Conservation (phyloP, 371 early-diverging fungal species). For the Blakeslea trispora region DNA sequence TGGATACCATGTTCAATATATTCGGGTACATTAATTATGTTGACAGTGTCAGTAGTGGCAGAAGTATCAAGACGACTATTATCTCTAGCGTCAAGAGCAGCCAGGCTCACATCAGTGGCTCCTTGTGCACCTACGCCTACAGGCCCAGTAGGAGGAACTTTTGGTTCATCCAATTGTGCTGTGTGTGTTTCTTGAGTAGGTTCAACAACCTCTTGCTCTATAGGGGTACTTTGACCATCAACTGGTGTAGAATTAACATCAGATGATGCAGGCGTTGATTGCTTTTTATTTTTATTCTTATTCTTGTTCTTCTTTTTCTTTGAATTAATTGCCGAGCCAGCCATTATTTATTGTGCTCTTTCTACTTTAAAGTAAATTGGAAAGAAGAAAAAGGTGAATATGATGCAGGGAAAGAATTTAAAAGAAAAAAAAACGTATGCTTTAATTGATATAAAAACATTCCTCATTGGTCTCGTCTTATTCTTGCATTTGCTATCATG, state of each 20-base stretch:
- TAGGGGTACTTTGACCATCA: not conserved
- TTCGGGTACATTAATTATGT: conserved; percentile 4
- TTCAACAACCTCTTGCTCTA: not conserved
- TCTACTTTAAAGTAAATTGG: not conserved
- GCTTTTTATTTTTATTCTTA: conserved; percentile 18
- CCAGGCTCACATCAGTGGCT: not conserved
- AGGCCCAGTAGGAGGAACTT: not conserved
- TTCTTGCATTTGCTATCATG: conserved; percentile 4
- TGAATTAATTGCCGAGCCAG: conserved; percentile 11
- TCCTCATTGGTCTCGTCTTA: conserved; percentile 1
- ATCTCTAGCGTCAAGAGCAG: not conserved
- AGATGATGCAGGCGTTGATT: not conserved
- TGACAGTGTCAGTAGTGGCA: not conserved
- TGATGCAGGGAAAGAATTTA: not conserved
- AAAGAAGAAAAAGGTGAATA: not conserved
- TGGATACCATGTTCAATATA: conserved; percentile 9
- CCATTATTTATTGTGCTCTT: conserved; percentile 6
- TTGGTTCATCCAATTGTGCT: not conserved
- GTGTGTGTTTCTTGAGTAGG: not conserved
- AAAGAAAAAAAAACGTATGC: not conserved
- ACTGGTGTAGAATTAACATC: not conserved
- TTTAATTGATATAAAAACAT: not conserved
- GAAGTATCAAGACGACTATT: not conserved
- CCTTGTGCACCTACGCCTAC: not conserved
- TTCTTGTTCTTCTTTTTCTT: conserved; percentile 20